Evolutionary conservation across 1,284 basidiomycete species (phyloP), one percentile per base, ranked within the genome.

Genomic region (Xerocomus minutiporus): DNA sequence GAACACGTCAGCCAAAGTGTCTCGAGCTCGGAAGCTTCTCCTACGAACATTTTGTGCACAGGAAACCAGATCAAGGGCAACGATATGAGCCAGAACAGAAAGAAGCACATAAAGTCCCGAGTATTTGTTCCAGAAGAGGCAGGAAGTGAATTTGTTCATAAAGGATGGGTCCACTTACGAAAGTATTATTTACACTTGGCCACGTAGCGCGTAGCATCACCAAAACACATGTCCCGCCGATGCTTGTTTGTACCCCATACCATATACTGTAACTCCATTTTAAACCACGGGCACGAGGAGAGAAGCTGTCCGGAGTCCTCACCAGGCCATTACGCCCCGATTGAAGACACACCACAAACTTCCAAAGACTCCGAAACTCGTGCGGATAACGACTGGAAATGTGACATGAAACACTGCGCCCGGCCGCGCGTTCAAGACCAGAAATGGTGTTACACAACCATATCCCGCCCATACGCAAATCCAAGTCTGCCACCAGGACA

Each of bases 401-500:
- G 84, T 88, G 61, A 91, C 72, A 64, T 90, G 88, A 63, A 84
- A 84, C n/a, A 88, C 75, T 4, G 88, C 86, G 46, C 88, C 89
- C 2, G 87, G 85, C 26, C 88, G 80, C n/a, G 88, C 90, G 59
- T 91, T 91, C 56, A 88, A 69, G 26, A 86, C 86, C 53, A 93
- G 79, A 69, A 94, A 85, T 1, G 83, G 82, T 0, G 86, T 84
- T 20, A 85, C 83, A 44, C 86, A 64, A 0, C 77, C 75, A 65
- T 92, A 93, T 1, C 89, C 90, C 47, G 91, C 65, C 79, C 84
- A 88, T 15, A 89, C 86, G 61, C 84, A 82, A 38, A 88, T 75
- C 86, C 85, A 88, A 11, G 87, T 83, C 66, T 90, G 86, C 87
- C 87, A 91, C 88, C 88, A 91, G 0, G 82, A 84, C 25, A 92